phyloP scores from a whole-genome alignment of 2,329 filamentous ascomycete species.

The Curvularia sp. region DNA sequence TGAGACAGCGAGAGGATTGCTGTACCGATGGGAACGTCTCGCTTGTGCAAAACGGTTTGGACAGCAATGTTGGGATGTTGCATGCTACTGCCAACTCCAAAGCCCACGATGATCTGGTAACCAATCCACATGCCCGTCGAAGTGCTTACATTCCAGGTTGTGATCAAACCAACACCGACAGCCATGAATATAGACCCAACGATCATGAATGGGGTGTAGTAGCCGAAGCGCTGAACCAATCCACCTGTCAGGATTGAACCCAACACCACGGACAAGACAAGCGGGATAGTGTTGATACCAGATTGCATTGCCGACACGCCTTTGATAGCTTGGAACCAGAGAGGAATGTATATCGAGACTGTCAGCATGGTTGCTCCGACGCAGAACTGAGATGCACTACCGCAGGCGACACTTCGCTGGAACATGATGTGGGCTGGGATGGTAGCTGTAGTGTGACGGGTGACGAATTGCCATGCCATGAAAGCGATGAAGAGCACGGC shows the following conservation, averaged over 20 bases:
- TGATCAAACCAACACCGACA: constrained; percentile 54
- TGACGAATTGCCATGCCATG: constrained; percentile 47
- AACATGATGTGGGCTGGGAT: constrained; percentile 52
- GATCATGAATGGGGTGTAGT: constrained; percentile 59
- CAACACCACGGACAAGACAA: constrained; percentile 54
- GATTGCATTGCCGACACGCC: constrained; percentile 52
- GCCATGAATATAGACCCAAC: constrained; percentile 50
- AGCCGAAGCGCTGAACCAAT: constrained; percentile 52
- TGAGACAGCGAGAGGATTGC: constrained; percentile 55
- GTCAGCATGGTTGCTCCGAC: constrained; percentile 49
- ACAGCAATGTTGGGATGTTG: constrained; percentile 55
- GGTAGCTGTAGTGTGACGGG: constrained; percentile 51
- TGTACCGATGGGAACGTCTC: constrained; percentile 54
- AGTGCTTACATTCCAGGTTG: constrained; percentile 49
- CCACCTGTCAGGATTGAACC: constrained; percentile 51
- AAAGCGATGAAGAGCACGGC: constrained; percentile 50
- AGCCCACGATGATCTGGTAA: constrained; percentile 39
- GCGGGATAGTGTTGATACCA: constrained; percentile 55
- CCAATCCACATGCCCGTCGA: constrained; percentile 43
- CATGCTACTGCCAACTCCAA: constrained; percentile 55
- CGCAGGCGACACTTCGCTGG: constrained; percentile 53
- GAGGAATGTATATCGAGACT: constrained; percentile 51
- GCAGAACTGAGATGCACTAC: constrained; percentile 51
- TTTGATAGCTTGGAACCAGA: constrained; percentile 59
- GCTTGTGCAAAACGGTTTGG: constrained; percentile 50